These are phyloP conservation scores for Naganishia randhawae DNA, from an alignment of 768 basidiomycete genomes.

Conservation along the genomic window DNA sequence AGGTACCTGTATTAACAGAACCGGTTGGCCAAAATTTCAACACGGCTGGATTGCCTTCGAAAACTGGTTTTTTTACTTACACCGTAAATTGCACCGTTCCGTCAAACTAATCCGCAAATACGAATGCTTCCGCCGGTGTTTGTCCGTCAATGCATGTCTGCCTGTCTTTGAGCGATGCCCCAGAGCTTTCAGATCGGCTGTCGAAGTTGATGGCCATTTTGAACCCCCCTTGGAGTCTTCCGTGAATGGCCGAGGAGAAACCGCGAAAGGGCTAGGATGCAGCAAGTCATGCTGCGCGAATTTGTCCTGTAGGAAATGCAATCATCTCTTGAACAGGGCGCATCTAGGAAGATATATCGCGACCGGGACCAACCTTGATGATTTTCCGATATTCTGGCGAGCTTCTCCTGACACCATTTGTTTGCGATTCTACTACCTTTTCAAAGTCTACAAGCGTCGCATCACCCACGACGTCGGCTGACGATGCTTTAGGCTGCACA, in stretches of 20 bases:
- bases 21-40: not conserved
- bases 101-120: constrained; percentile 86
- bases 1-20: constrained; percentile 61
- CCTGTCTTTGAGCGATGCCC: not conserved
- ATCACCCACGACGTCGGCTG: not conserved
- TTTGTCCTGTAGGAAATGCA: constrained; percentile 8
- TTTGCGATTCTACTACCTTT: not conserved
- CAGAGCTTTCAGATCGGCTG: constrained; percentile 2
- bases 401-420: constrained; percentile 1
- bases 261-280: constrained; percentile 21
- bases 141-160: constrained; percentile 57
- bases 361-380: constrained; percentile 16
- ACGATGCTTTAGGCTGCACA: not conserved
- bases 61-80: constrained; percentile 51
- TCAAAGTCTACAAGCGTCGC: not conserved
- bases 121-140: constrained; percentile 67
- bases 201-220: not conserved
- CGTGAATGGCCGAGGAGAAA: constrained; percentile 4
- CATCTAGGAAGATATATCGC: not conserved
- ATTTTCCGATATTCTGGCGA: constrained; percentile 14
- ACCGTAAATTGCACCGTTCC: constrained; percentile 81
- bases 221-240: no score
- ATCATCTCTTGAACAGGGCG: not conserved
- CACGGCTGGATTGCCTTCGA: constrained; percentile 28
- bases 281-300: constrained; percentile 25